Base-by-base conservation (phyloP, 257 asterid genomes). In the Solanum lignicaule region DNA sequence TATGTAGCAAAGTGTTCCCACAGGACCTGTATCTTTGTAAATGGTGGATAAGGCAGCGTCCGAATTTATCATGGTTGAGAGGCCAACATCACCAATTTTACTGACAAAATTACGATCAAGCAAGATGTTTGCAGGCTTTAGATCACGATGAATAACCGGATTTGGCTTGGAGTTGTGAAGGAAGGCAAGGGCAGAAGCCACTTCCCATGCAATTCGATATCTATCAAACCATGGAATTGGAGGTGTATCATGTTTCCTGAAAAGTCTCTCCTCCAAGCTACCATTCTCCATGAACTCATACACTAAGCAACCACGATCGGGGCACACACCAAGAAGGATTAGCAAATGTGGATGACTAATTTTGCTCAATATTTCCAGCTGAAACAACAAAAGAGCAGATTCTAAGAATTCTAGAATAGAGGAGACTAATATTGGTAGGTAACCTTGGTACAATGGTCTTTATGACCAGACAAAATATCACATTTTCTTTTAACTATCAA, bases 211-310 rank as follows among this genome's bases (percentile, higher is more conserved):
- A 74, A 96, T 95, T 88, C 97, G 92, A 88, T 90, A 91, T 33
- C 99, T 93, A 52, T 92, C 94, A 88, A 91, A 93, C 99, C 99
- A 95, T 76, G 90, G 73, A 84, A 96, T 93, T 18, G 98, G 98
- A 79, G 92, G 92, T 2, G 95, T 90, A 38, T 91, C 90, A 33
- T 91, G 89, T 92, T 91, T 94, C 84, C 90, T 88, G 75, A 88
- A 85, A 55, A 96, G 90, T 71, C 92, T 90, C 31, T 95, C 99
- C 88, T 96, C 98, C 23, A 96, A 94, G 91, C 95, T 95, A 23
- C 99, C 99, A 31, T 94, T 94, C 84, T 92, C 96, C 99, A 96
- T 96, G 94, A 90, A 94, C 91, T 96, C 99, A 46, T 96, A 95
- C 2, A 94, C 96, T 55, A 96, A 93, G 94, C 98, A 95, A 87